Evolutionary conservation across 2,329 filamentous ascomycete species (phyloP), one percentile per base, ranked within the genome.

Genomic region (Diaporthe vaccinii): DNA sequence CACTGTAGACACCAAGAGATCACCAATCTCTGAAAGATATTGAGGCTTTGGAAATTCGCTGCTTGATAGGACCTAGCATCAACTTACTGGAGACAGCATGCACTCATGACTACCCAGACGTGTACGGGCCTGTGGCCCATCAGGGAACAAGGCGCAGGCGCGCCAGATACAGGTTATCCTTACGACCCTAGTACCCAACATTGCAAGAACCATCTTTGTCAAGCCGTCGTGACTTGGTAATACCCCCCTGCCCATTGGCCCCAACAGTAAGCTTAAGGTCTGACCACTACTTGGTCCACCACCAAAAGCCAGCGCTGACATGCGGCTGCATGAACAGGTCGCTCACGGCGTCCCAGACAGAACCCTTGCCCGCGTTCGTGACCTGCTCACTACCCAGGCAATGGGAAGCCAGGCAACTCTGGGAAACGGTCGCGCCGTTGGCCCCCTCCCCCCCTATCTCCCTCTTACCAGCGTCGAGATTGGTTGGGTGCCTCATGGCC

Each of bases 291-390:
- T 65, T 49, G 25, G 41, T 31, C 5, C 17, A 22, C 4, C 41
- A 65, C 17, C 28, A 44, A 14, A 31, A n/a, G 25, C 25, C 61
- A 65, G 25, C 10, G 41, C 41, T 65, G 61, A 51, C 44, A 12
- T 20, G 62, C 62, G 46, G 62, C 44, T 68, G 62, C 62, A 68
- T 68, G 62, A 51, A 68, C 62, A 51, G 62, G 46, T 68, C 22
- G 46, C 28, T 17, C 31, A 67, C 62, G 15, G 44, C 62, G 22
- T 34, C 62, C 20, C 61, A 34, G 44, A 28, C 2, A 51, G 10
- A 41, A 41, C n/a, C n/a, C 41, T 4, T 49, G 6, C 41, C 41
- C 28, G 41, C 20, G 10, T 46, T 17, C 28, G 22, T 51, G 44
- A 36, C 10, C 46, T 39, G 46, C 31, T 49, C 62, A 53, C 31